Conservation (phyloP, 129 eudicot genomes). For the Pittosporum tobira region DNA sequence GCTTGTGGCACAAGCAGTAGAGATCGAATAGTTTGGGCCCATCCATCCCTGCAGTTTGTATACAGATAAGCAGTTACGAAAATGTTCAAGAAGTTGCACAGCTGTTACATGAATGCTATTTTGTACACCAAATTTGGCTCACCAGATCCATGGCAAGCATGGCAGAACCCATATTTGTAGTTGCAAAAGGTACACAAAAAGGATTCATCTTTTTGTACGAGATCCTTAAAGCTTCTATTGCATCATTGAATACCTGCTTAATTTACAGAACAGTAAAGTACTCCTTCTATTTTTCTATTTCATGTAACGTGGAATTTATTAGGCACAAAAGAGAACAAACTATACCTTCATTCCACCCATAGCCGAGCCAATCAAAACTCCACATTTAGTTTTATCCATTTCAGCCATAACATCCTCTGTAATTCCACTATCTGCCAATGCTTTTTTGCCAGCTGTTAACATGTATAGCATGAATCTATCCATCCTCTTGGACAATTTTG, state of each 20-base stretch:
- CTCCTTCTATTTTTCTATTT: not conserved
- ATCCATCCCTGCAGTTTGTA: constrained; percentile 71
- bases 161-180: constrained; percentile 98
- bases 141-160: constrained; percentile 97
- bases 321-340: not conserved
- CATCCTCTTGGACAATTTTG: constrained; percentile 80
- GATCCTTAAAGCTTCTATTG: constrained; percentile 87
- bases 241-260: constrained; percentile 78
- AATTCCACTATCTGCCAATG: constrained; percentile 74
- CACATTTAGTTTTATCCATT: constrained; percentile 70
- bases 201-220: constrained; percentile 97
- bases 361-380: constrained; percentile 87
- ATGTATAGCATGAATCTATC: constrained; percentile 95
- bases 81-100: constrained; percentile 6
- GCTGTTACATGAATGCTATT: not conserved
- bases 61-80: constrained; percentile 6
- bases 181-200: constrained; percentile 90
- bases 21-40: constrained; percentile 97
- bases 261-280: not conserved
- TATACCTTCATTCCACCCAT: constrained; percentile 99
- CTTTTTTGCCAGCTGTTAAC: constrained; percentile 96
- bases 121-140: constrained; percentile 7
- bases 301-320: not conserved
- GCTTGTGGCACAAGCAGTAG: constrained; percentile 96
- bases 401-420: constrained; percentile 56